Base-by-base conservation (phyloP, 805 yeast species). In the Ogataea polymorpha region DNA sequence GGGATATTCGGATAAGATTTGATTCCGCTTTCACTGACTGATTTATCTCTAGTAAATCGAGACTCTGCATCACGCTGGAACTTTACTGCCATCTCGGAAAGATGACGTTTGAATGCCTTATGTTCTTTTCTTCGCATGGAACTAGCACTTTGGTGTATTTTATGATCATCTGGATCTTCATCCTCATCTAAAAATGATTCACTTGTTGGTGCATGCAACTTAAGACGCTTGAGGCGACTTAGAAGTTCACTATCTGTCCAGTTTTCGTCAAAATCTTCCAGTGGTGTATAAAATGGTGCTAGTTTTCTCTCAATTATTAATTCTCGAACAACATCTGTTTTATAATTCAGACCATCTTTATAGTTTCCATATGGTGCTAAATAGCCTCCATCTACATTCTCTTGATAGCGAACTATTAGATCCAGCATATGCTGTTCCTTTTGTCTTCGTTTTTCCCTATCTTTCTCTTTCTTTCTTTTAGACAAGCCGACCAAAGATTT, bases 351-450 rank as follows among this genome's bases (percentile, higher is more conserved):
- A 51, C 80, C 82, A 34, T 84, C 80, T 48, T 80, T 77, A 63
- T 91, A 91, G 23, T 86, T 85, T 2, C 97, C 97, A 63, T 77
- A 86, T 0, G 98, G 96, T 1, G 95, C 96, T 48, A 91, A 65
- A 58, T 68, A 89, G 2, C 99, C 99, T 14, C 99, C 99, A 64
- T 93, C 98, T 12, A 91, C 96, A 48, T 70, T 77, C 55, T 87
- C 95, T 28, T 70, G 70, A 53, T 62, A 74, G 46, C 73, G 68
- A 2, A 85, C 87, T 16, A 85, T 66, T 39, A 85, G 65, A 17
- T 79, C 73, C 46, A 65, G 52, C 39, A 75, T 76, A 51, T 80
- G 87, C 13, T 63, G 62, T 46, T 80, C 85, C 41, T 72, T 72
- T 37, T 60, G 59, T 37, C 56, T 59, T 44, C 75, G 81, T 54